Conservation (phyloP, 108 stramenopile species). For the Cyclotella distinguenda region DNA sequence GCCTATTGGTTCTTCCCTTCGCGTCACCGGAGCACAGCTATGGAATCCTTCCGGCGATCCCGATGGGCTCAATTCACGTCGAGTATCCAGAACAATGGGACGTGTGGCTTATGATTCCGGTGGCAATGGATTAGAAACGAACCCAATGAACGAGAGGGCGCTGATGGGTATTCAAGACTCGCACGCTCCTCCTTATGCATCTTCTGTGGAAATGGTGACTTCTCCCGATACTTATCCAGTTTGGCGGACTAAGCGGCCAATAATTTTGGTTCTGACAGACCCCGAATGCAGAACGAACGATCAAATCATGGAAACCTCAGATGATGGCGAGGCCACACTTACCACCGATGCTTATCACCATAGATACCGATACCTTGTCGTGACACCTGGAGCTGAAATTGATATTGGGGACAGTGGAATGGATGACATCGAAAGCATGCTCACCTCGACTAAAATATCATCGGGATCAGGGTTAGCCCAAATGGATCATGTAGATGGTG, state of each 20-base stretch:
- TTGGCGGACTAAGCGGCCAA: constrained; percentile 44
- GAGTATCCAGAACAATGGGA: constrained; percentile 1
- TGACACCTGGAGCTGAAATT: constrained; percentile 34
- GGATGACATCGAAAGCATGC: no score
- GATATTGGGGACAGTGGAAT: no score
- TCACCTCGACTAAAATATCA: no score
- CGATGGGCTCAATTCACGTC: constrained; percentile 10
- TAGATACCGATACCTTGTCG: constrained; percentile 41
- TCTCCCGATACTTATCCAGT: constrained; percentile 48
- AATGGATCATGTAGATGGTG: no score
- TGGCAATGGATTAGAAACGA: not conserved
- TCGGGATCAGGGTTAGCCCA: no score
- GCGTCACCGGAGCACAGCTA: constrained; percentile 32
- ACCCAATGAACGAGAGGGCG: not conserved
- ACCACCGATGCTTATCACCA: constrained; percentile 9
- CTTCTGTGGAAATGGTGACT: constrained; percentile 45
- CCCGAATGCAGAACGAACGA: not conserved
- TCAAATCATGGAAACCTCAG: not conserved
- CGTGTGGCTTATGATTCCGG: constrained; percentile 13
- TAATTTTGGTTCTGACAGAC: constrained; percentile 32
- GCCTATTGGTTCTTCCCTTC: constrained; percentile 34
- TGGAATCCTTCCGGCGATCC: constrained; percentile 30
- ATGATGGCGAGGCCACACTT: not conserved
- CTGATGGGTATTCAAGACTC: constrained; percentile 23
- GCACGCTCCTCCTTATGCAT: constrained; percentile 10